Percentiles rank a stretch among this genome's conserved stretches.
Conservation (phyloP, 2,329 filamentous ascomycete genomes). For the Aspergillus sp. region DNA sequence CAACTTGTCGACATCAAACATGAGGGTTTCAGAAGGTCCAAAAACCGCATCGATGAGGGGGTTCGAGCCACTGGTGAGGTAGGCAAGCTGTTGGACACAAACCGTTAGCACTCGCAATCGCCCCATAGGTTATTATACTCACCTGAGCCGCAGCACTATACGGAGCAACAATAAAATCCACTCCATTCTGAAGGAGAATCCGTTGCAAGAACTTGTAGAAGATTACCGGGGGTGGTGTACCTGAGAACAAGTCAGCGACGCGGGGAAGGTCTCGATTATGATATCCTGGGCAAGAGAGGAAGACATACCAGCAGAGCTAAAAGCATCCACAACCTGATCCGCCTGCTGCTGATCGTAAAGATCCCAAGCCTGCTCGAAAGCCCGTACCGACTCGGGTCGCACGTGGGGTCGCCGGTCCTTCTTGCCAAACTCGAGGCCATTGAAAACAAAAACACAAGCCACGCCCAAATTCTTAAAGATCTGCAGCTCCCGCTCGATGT, state of each 20-base stretch:
- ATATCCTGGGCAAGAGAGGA: neutral
- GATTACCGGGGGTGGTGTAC: slow-evolving; percentile 62
- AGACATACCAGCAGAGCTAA: slow-evolving; percentile 68
- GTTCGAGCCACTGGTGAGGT: slow-evolving; percentile 64
- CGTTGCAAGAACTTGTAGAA: slow-evolving; percentile 71
- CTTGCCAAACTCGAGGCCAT: slow-evolving; percentile 72
- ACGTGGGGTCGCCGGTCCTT: slow-evolving; percentile 59
- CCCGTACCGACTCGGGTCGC: slow-evolving; percentile 57
- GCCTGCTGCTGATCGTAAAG: slow-evolving; percentile 77
- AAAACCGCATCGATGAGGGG: slow-evolving; percentile 68
- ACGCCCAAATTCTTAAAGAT: slow-evolving; percentile 64
- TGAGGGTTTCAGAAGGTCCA: slow-evolving; percentile 74
- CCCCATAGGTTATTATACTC: slow-evolving; percentile 20
- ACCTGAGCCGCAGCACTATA: slow-evolving; percentile 86
- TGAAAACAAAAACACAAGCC: slow-evolving; percentile 83
- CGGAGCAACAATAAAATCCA: slow-evolving; percentile 76
- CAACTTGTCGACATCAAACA: slow-evolving; percentile 75
- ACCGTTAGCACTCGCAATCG: neutral
- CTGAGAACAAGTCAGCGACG: slow-evolving; percentile 41
- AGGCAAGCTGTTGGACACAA: slow-evolving; percentile 50
- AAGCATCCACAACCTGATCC: slow-evolving; percentile 73
- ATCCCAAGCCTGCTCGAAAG: slow-evolving; percentile 75
- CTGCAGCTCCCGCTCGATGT: slow-evolving; percentile 70
- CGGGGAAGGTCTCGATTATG: neutral
- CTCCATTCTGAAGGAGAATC: slow-evolving; percentile 59